Evolutionary conservation across 345 rosid genomes (phyloP), one percentile per base, ranked within the genome.

Genomic region (Brassica carinata): DNA sequence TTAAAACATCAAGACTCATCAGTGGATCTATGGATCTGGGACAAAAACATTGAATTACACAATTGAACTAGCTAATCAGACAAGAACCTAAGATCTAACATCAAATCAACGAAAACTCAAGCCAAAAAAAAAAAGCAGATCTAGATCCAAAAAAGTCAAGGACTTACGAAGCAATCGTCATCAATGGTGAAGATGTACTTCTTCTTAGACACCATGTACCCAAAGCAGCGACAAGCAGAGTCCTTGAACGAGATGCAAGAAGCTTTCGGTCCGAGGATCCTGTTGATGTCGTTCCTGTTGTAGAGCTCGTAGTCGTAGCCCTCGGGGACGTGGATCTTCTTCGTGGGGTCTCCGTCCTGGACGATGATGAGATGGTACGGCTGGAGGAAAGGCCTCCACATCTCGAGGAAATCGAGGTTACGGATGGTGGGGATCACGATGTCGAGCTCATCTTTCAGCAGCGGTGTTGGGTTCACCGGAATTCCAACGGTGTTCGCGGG

Each of bases 311-410:
- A 95, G 55, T 91, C 98, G 82, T 87, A 95, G 7, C 98, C 99
- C 11, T 89, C 93, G 7, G 99, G 99, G 55, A 95, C 99, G 75
- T 79, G 76, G 78, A 93, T 91, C 82, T 74, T 87, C 90, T 89
- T 95, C 7, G 97, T 26, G 0, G 99, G 99, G 67, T 95, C 99
- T 31, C 99, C 99, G 64, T 95, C 99, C 71, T 95, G 99, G 64
- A 95, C 96, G 70, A 95, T 95, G 87, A 93, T 95, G 67, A 95
- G 83, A 83, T 95, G 99, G 85, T 95, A 95, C 2, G 94, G 96
- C 90, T 93, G 84, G 34, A 95, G 88, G 74, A 95, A 95, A 2
- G 99, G 99, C 88, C 99, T 88, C 99, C 99, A 95, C 97, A 88
- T 93, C 87, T 95, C 99, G 53, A 95, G 90, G 79, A 95, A 95